phyloP scores from a whole-genome alignment of 306 rosid species.

The Malus domestica region ASM211411v1 NC_041795.1:9870001-9870500 shows the following conservation, averaged over 20 bases:
- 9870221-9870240: not conserved
- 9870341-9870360: no score
- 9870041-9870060: no score
- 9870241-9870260: not conserved
- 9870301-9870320: not conserved
- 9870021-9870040: no score
- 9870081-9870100: no score
- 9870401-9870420: not conserved
- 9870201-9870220: not conserved
- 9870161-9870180: not conserved
- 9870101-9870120: no score
- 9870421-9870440: not conserved
- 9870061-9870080: no score
- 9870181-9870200: not conserved
- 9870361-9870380: no score
- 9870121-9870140: no score
- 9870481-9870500: conserved; percentile 80
- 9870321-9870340: no score
- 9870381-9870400: no score
- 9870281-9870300: not conserved
- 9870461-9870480: not conserved
- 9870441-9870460: not conserved
- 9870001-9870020: no score
- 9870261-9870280: not conserved
- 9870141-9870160: not conserved